A percentile compares a stretch with the other conserved stretches of the same genome.
Evolutionary conservation across 148 eudicot genomes (phyloP).

Genomic region (Spergularia bocconei): DNA sequence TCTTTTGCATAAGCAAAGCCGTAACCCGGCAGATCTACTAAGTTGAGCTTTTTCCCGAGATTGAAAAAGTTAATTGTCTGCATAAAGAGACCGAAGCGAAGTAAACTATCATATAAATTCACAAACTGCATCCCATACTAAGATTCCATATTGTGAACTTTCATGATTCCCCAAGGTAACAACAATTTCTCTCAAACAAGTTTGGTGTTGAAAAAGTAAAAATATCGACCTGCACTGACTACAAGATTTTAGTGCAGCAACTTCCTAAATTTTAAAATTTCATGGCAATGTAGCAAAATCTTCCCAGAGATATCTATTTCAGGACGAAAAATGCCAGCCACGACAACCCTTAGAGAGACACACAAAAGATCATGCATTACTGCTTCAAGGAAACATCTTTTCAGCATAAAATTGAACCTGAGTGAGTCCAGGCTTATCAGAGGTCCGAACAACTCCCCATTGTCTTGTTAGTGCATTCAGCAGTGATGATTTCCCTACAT

Average conservation of each 20-base stretch:
- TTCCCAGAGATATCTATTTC: not conserved
- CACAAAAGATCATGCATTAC: not conserved
- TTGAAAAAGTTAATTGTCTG: constrained; percentile 90
- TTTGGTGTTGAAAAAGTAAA: too few relatives aligned
- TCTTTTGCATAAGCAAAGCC: constrained; percentile 99
- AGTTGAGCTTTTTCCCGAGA: constrained; percentile 73
- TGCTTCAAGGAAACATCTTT: constrained; percentile 7
- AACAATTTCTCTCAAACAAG: too few relatives aligned
- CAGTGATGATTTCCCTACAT: constrained; percentile 93
- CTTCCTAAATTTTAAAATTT: not conserved
- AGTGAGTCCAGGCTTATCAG: constrained; percentile 97
- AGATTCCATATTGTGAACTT: not conserved
- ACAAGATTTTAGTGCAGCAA: not conserved
- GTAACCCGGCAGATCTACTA: constrained; percentile 96
- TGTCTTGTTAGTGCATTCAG: constrained; percentile 88
- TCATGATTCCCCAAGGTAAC: not conserved
- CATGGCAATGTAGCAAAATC: not conserved
- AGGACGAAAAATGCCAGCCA: constrained; percentile 5
- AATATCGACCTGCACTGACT: too few relatives aligned
- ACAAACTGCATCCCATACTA: not conserved
- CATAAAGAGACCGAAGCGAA: constrained; percentile 24
- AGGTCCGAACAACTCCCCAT: constrained; percentile 96
- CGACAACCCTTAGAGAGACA: not conserved
- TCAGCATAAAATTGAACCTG: constrained; percentile 51
- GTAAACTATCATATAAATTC: not conserved